A percentile compares a stretch with the other conserved stretches of the same genome.
Conservation (phyloP, 306 rosid genomes). For the Vachellia collinsii region DNA sequence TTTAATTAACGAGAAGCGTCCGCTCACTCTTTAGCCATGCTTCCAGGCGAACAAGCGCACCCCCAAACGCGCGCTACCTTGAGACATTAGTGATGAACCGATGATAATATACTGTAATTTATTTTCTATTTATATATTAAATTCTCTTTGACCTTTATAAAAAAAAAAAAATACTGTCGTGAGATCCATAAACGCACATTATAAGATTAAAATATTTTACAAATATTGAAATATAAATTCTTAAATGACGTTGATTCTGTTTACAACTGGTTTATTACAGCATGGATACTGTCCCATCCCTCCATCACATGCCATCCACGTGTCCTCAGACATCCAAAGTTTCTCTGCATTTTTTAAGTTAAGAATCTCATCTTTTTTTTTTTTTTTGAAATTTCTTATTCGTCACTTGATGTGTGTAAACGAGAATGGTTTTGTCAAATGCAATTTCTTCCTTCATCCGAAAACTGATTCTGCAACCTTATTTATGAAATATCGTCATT, state of each 20-base stretch:
- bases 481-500: background rate
- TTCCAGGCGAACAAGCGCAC: background rate
- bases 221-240: background rate
- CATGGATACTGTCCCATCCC: background rate
- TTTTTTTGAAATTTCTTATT: no score
- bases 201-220: background rate
- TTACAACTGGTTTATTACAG: background rate
- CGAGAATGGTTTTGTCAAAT: no score
- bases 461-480: background rate
- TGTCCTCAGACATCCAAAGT: slow-evolving; percentile 16
- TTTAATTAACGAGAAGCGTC: no score
- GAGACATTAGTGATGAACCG: background rate
- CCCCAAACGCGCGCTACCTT: background rate
- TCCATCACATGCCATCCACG: slow-evolving; percentile 40
- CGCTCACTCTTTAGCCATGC: background rate
- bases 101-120: no score
- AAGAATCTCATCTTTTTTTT: slow-evolving; percentile 44
- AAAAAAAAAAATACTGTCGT: background rate
- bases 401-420: no score
- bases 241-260: background rate
- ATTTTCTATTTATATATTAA: background rate
- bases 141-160: background rate
- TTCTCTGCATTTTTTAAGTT: slow-evolving; percentile 28
- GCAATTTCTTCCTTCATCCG: background rate
- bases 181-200: background rate